phyloP scores from a whole-genome alignment of 2,329 filamentous ascomycete genomes.

The Cryphonectria radicalis region DNA sequence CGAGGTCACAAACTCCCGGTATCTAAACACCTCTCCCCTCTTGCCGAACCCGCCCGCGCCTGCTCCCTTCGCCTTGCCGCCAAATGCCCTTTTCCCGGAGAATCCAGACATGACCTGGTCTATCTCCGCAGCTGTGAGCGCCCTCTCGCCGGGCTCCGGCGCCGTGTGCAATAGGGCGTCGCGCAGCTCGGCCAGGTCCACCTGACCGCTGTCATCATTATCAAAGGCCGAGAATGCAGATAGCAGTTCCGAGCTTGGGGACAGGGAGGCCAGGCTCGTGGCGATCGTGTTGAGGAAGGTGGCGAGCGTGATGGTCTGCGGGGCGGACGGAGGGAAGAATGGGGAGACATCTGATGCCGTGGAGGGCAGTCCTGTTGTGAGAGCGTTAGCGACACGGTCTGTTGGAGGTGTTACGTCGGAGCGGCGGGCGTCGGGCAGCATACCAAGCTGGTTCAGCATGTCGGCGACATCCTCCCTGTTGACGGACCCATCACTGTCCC shows the following conservation, averaged over 20 bases:
- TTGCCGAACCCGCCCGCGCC: constrained; percentile 59
- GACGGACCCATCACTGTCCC: constrained; percentile 83
- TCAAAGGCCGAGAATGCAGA: constrained; percentile 96
- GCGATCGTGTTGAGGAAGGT: constrained; percentile 85
- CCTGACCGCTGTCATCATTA: constrained; percentile 90
- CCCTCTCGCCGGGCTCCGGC: constrained; percentile 71
- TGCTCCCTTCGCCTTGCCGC: constrained; percentile 62
- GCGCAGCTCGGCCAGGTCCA: constrained; percentile 80
- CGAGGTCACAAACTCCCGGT: constrained; percentile 85
- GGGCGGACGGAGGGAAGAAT: constrained; percentile 78
- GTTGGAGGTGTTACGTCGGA: too few species aligned
- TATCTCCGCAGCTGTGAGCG: constrained; percentile 73
- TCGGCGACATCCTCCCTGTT: constrained; percentile 83
- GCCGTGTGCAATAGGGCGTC: constrained; percentile 83
- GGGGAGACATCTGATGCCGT: constrained; percentile 70
- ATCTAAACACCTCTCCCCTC: constrained; percentile 88
- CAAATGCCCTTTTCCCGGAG: constrained; percentile 81
- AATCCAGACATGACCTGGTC: constrained; percentile 89
- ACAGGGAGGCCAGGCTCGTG: constrained; percentile 72
- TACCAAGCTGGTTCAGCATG: constrained; percentile 85
- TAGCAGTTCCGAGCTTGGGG: constrained; percentile 76
- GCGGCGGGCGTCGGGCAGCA: constrained; percentile 23
- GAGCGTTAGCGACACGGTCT: neutral
- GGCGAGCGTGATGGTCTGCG: constrained; percentile 79
- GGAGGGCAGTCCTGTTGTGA: constrained; percentile 69